A percentile compares a stretch with the other conserved stretches of the same genome.
These are phyloP conservation scores for Leucaena leucocephala DNA, from an alignment of 306 rosid genomes.

Conservation along the genomic window DNA sequence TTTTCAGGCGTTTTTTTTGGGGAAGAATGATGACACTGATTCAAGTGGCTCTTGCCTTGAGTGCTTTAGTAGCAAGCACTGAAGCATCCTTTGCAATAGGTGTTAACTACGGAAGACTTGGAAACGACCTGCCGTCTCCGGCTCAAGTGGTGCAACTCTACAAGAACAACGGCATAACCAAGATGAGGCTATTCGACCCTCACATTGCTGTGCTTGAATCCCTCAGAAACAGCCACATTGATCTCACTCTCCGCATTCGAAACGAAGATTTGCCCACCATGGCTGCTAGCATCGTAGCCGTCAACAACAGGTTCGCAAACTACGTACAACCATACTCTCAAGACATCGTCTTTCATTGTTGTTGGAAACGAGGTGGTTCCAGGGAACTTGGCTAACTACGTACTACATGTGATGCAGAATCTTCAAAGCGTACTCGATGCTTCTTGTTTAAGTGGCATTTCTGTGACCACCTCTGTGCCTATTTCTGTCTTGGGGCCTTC, in stretches of 20 bases:
- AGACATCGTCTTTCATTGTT: background rate
- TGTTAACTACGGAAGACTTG: slow-evolving; percentile 34
- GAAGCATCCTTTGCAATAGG: slow-evolving; percentile 9
- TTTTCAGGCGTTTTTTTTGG: background rate
- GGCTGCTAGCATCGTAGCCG: slow-evolving; percentile 24
- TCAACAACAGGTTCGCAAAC: slow-evolving; percentile 33
- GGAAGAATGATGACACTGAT: background rate
- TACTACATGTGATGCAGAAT: slow-evolving; percentile 32
- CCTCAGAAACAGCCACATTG: slow-evolving; percentile 13
- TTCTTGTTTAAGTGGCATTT: background rate
- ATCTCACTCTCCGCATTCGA: slow-evolving; percentile 16
- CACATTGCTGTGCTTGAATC: slow-evolving; percentile 16
- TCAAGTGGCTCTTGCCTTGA: background rate
- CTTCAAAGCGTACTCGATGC: background rate
- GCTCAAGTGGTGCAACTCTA: slow-evolving; percentile 30
- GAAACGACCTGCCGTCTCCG: slow-evolving; percentile 39
- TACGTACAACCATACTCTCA: slow-evolving; percentile 29
- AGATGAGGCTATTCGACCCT: slow-evolving; percentile 37
- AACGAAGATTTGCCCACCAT: slow-evolving; percentile 26
- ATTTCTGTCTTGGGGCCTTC: background rate
- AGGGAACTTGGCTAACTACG: background rate
- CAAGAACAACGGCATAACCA: slow-evolving; percentile 2
- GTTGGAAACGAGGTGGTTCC: slow-evolving; percentile 15
- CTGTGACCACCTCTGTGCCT: slow-evolving; percentile 42
- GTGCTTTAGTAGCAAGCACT: background rate